These are phyloP conservation scores for Leucoagaricus sp. DNA, from an alignment of 1,284 basidiomycete genomes.

Conservation along the genomic window DNA sequence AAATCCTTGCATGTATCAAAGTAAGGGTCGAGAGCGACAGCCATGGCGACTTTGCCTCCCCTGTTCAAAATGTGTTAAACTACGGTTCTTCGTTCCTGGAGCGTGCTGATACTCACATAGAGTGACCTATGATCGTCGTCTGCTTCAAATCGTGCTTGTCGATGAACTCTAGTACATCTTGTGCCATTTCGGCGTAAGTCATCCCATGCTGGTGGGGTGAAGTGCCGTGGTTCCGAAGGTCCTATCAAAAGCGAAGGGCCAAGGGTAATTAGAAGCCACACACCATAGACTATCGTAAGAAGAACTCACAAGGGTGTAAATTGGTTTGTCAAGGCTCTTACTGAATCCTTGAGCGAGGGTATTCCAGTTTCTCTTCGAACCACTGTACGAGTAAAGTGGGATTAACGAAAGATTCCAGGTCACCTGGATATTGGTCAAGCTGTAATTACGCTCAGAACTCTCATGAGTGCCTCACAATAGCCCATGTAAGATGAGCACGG, in stretches of 20 bases:
- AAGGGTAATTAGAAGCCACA: neutral
- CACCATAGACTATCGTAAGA: neutral
- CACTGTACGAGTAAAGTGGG: slow-evolving; percentile 42
- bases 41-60: slow-evolving; percentile 87
- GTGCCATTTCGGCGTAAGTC: slow-evolving; percentile 70
- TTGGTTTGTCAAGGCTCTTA: slow-evolving; percentile 53
- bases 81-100: neutral
- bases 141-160: slow-evolving; percentile 48
- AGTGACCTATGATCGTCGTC: slow-evolving; percentile 76
- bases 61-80: slow-evolving; percentile 36
- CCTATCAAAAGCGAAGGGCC: slow-evolving; percentile 44
- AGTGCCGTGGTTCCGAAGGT: slow-evolving; percentile 78
- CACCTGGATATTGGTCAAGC: slow-evolving; percentile 3
- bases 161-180: slow-evolving; percentile 66
- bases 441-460: neutral
- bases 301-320: slow-evolving; percentile 64
- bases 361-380: slow-evolving; percentile 81
- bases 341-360: slow-evolving; percentile 70
- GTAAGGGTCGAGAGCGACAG: slow-evolving; percentile 61
- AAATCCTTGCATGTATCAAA: slow-evolving; percentile 31
- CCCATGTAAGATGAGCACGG: slow-evolving; percentile 69
- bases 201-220: slow-evolving; percentile 70
- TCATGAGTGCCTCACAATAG: slow-evolving; percentile 50
- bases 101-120: slow-evolving; percentile 55
- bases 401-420: neutral